Evolutionary conservation across 2,329 filamentous ascomycete genomes (phyloP), one percentile per base, ranked within the genome.

Genomic region (Monosporascus ibericus): DNA sequence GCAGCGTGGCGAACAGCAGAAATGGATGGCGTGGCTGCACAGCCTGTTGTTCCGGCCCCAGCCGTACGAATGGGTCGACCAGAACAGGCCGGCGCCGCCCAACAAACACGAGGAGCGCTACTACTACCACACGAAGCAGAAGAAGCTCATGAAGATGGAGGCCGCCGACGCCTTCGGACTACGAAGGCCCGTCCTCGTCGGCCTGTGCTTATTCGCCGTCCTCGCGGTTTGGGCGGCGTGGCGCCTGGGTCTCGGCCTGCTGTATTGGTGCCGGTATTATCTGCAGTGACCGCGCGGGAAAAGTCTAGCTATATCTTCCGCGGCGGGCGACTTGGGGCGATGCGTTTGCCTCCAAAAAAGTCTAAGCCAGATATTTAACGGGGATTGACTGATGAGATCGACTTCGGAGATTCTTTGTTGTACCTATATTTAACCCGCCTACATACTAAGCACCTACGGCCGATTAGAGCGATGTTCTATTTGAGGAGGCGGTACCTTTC

Each of bases 141-240:
- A 78, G 54, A 82, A 84, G 64, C 71, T 88, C 50, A 76, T 85
- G 62, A 78, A 71, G 63, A 72, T 84, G 73, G 81, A 88, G 65
- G 75, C 84, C 17, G 74, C 73, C 3, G 83, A 87, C 61, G 85
- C 85, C 3, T 82, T 88, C 57, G 77, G 79, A 63, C 72, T 86
- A 64, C 75, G 81, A 24, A 69, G 72, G 11, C 70, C 70, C 20
- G 75, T 87, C n/a, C 68, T 86, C 24, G 63, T 76, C 4, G 71
- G 68, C 2, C 63, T 87, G 60, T 70, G 70, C 8, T 62, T 75
- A 18, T 58, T 71, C 27, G 58, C 63, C 5, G 58, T 70, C 17
- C 59, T 59, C 6, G 57, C 60, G 5, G 24, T 62, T 1, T 72
- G 67, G 68, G 63, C 50, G 5, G 51, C 54, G 2, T 70, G 64